Conservation (phyloP, 495 filamentous ascomycete species). For the Monascus purpureus region DNA sequence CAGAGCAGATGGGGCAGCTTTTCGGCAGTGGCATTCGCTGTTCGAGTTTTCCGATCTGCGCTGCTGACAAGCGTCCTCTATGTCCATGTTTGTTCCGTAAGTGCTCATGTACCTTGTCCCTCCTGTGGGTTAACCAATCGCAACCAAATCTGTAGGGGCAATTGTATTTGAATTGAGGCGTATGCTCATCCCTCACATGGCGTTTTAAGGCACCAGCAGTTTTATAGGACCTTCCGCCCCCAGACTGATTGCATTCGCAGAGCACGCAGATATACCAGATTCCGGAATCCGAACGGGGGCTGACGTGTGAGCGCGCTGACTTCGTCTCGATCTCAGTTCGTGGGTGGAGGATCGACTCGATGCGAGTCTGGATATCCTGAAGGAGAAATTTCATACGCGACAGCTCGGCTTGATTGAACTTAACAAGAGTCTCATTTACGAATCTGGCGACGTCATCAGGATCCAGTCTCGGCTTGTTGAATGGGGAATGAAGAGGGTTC, state of each 20-base stretch:
- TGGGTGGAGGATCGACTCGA: too few species aligned
- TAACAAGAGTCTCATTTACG: too few species aligned
- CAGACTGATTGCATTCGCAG: neutral
- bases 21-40: neutral
- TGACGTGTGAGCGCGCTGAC: too few species aligned
- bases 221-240: neutral
- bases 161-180: neutral
- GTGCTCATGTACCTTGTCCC: conserved; percentile 1
- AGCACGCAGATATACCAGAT: neutral
- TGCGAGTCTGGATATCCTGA: too few species aligned
- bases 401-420: too few species aligned
- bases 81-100: neutral
- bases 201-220: neutral
- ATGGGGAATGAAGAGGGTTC: too few species aligned
- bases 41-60: neutral
- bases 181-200: neutral
- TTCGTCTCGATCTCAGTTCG: too few species aligned
- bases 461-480: too few species aligned
- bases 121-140: neutral
- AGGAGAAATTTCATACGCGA: too few species aligned
- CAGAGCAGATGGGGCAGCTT: neutral
- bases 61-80: neutral
- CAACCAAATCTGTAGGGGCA: neutral
- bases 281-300: too few species aligned
- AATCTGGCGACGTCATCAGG: too few species aligned